Base-by-base conservation (phyloP, 2,329 filamentous ascomycete species). In the Trichoderma sp. region DNA sequence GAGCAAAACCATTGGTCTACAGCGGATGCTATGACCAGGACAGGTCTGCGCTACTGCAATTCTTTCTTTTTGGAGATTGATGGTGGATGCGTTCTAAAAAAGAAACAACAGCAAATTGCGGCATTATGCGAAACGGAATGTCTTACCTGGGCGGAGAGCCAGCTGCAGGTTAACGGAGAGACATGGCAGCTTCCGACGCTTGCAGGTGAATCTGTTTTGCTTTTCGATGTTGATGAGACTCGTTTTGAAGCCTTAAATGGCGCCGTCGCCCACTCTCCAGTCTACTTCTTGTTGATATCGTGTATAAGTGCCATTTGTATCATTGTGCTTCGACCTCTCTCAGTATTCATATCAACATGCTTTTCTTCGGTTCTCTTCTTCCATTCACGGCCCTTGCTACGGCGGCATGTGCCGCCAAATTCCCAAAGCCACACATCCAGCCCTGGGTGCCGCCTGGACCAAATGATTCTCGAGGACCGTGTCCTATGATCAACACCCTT, bases 401-500 rank as follows among this genome's bases (percentile, higher is more conserved):
- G 30, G 63, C 63, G 17, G 57, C 41, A 14, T 41, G 15, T 62
- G n/a, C 63, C 17, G 45, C 15, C 12, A 39, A 12, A 14, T 39
- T 39, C 12, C 34, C 34, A 14, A 39, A 5, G 12, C 34, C 34
- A 39, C 63, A 54, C 15, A 5, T 67, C 14, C 44, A 57, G 24
- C 67, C 61, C 3, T 68, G 61, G 63, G 57, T 50, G 26, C 55
- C 64, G 0, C 55, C 67, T 21, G 63, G 56, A 12, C 57, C 62
- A 5, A 10, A 63, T 19, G 67, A 68, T 54, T 68, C 68, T 24
- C 69, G 70, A n/a, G 59, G 65, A 5, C 70, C 70, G 7, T 71
- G 70, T 57, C 70, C 70, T 4, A 70, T 71, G 69, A 64, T 71
- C 26, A 71, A 71, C 56, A 69, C 69, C n/a, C 68, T 71, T 21